Base-by-base conservation (phyloP, 176 grass and related monocot species). In the Carex pumila region DNA sequence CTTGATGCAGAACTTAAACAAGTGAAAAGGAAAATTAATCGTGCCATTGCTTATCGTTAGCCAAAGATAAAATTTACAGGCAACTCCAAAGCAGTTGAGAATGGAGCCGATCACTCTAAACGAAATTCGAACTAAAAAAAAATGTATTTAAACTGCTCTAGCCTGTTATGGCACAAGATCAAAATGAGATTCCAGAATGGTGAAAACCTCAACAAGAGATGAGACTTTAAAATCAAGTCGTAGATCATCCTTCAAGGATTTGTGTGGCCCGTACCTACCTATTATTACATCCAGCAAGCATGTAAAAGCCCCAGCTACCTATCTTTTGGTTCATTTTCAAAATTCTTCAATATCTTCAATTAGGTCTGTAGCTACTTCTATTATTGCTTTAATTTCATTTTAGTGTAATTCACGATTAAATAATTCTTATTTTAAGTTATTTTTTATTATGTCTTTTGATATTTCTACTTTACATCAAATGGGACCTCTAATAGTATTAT, bases 261-360 rank as follows among this genome's bases (percentile, higher is more conserved):
- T 89, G 0, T 70, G 86, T 0, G 88, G 73, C 34, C 80, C 89
- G 14, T 98, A 95, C 83, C 82, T 81, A 57, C 59, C 95, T 0
- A 85, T 95, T 89, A 95, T 95, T 89, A 95, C 95, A 52, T 98
- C 95, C 0, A 98, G 92, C 49, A 98, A 91, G 88, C 95, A 98
- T 85, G 95, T 98, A 81, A 91, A 91, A 17, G 95, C 89, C 85
- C 95, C 89, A 3, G 92, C 92, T 79, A n/a, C n/a, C n/a, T n/a
- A n/a, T n/a, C n/a, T n/a, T n/a, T n/a, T n/a, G n/a, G n/a, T n/a
- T n/a, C n/a, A n/a, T n/a, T n/a, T n/a, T n/a, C n/a, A n/a, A n/a
- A n/a, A n/a, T n/a, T n/a, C n/a, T n/a, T n/a, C n/a, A n/a, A n/a
- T n/a, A n/a, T n/a, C n/a, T n/a, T n/a, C n/a, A n/a, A n/a, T n/a